phyloP scores from a whole-genome alignment of 2,329 filamentous ascomycete genomes.

The Blastomyces parvus region DNA sequence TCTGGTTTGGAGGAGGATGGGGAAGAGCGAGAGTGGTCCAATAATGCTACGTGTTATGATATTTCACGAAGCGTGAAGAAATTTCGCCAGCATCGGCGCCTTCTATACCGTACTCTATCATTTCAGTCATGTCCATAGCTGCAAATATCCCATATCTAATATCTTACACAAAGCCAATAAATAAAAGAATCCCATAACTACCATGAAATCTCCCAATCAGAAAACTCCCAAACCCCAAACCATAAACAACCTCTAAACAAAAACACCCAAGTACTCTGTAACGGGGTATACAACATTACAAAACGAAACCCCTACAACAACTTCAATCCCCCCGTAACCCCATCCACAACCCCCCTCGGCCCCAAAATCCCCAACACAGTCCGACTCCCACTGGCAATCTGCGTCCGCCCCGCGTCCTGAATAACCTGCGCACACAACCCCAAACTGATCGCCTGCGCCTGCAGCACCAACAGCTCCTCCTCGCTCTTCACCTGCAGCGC shows the following conservation, averaged over 20 bases:
- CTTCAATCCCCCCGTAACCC: constrained; percentile 77
- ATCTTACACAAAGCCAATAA: not conserved
- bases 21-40: not conserved
- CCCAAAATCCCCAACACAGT: constrained; percentile 81
- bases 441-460: constrained; percentile 69
- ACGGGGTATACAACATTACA: not conserved
- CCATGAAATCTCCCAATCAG: not conserved
- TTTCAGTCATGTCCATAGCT: not conserved
- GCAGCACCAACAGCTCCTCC: constrained; percentile 65
- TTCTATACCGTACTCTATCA: not conserved
- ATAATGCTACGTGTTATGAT: not conserved
- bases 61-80: not conserved
- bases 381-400: constrained; percentile 86
- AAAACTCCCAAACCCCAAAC: not conserved
- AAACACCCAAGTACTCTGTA: not conserved
- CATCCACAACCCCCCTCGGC: constrained; percentile 70
- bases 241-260: not conserved
- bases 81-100: not conserved
- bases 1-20: not conserved
- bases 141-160: not conserved
- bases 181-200: not conserved
- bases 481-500: constrained; percentile 81
- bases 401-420: constrained; percentile 89
- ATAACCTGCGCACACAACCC: constrained; percentile 85
- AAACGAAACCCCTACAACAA: constrained; percentile 49